A percentile compares a stretch with the other conserved stretches of the same genome.
These are phyloP conservation scores for Aspergillus alliaceus DNA, from an alignment of 2,329 filamentous ascomycete genomes.

Conservation along the genomic window DNA sequence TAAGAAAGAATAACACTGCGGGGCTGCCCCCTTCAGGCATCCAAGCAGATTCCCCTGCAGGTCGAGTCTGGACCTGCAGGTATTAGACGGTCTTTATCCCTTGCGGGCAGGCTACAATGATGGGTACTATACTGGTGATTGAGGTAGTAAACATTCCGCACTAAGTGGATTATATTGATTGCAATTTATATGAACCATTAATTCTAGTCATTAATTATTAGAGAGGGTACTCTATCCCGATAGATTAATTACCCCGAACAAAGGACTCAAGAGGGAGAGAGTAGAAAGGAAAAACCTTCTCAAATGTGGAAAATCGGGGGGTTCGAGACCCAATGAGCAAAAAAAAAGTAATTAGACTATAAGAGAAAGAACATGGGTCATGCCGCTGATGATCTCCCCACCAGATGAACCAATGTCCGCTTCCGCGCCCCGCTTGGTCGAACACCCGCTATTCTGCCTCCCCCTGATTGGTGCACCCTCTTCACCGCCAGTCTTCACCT, in stretches of 20 bases:
- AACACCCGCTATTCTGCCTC: neutral
- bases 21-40: neutral
- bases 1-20: neutral
- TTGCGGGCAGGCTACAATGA: neutral
- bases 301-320: too few species aligned
- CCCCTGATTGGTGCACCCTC: neutral
- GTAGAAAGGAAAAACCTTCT: conserved; percentile 6
- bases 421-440: neutral
- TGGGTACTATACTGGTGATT: too few species aligned
- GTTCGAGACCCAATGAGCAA: neutral
- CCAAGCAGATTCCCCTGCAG: neutral
- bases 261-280: neutral
- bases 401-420: neutral
- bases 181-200: neutral
- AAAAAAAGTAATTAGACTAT: too few species aligned
- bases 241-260: too few species aligned
- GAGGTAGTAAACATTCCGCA: too few species aligned
- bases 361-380: conserved; percentile 2
- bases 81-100: too few species aligned
- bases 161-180: too few species aligned
- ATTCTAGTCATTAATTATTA: neutral
- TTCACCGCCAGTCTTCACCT: conserved; percentile 3
- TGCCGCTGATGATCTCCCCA: neutral
- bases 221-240: too few species aligned
- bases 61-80: neutral